phyloP scores from a whole-genome alignment of 1,284 basidiomycete genomes.

The Tilletiopsis washingtonensis region DNA sequence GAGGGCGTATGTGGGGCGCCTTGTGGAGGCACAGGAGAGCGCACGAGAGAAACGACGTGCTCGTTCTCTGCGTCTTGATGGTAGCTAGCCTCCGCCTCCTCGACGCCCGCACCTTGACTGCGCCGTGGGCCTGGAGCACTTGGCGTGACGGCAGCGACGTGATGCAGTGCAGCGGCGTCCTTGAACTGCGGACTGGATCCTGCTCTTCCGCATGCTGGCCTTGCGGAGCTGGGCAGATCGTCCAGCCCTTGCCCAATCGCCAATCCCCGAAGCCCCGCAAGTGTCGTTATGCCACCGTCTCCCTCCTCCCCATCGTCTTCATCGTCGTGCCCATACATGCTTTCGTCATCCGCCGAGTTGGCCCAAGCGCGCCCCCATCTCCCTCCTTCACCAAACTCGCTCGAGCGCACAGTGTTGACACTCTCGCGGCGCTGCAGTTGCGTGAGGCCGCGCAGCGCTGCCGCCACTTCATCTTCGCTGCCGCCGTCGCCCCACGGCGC shows the following conservation, averaged over 20 bases:
- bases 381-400: conserved; percentile 35
- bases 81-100: not conserved
- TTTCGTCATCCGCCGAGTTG: conserved; percentile 25
- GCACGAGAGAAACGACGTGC: conserved; percentile 28
- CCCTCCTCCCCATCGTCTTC: conserved; percentile 1
- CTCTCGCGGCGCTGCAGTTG: conserved; percentile 21
- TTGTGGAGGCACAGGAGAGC: conserved; percentile 3
- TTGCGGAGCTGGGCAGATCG: not conserved
- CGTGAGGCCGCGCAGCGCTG: conserved; percentile 1
- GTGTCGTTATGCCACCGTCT: not conserved
- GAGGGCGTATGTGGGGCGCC: too few species aligned
- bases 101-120: not conserved
- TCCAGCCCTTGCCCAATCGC: not conserved
- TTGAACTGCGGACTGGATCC: not conserved
- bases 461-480: not conserved
- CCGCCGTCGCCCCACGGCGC: not conserved
- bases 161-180: not conserved
- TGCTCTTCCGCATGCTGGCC: not conserved
- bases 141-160: not conserved
- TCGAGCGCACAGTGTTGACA: conserved; percentile 33
- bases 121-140: not conserved
- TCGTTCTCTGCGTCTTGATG: conserved; percentile 5
- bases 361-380: conserved; percentile 36
- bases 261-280: not conserved
- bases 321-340: conserved; percentile 13